A percentile compares a stretch with the other conserved stretches of the same genome.
phyloP scores from a whole-genome alignment of 2,329 filamentous ascomycete genomes.

The Colletotrichum camelliae region DNA sequence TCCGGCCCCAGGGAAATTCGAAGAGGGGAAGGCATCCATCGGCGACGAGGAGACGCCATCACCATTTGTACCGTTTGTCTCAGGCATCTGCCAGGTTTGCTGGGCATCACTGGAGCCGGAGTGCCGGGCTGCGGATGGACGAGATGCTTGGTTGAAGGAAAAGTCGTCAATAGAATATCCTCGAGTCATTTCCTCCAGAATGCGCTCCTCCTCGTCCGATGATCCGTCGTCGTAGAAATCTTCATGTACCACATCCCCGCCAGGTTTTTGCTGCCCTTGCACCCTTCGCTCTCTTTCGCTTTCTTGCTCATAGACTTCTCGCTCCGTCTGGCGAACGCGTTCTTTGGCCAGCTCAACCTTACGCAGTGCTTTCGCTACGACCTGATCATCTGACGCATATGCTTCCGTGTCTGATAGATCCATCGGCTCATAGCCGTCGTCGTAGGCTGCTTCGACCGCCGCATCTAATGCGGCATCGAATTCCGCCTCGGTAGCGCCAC shows the following conservation, averaged over 20 bases:
- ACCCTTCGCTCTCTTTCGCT: not conserved
- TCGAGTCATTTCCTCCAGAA: constrained; percentile 86
- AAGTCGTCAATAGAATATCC: constrained; percentile 86
- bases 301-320: constrained; percentile 63
- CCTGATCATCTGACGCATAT: constrained; percentile 15
- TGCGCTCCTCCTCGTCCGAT: constrained; percentile 75
- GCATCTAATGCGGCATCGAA: constrained; percentile 95
- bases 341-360: constrained; percentile 80
- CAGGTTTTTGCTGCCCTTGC: constrained; percentile 35
- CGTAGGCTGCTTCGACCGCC: constrained; percentile 94
- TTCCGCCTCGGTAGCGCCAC: constrained; percentile 81
- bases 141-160: not conserved
- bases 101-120: constrained; percentile 85
- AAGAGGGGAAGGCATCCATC: constrained; percentile 21
- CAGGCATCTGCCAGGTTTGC: constrained; percentile 80
- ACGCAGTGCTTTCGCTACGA: constrained; percentile 61
- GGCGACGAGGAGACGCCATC: not conserved
- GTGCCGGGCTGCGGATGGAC: constrained; percentile 67
- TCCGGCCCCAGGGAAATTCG: constrained; percentile 26
- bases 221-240: constrained; percentile 70
- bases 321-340: constrained; percentile 74
- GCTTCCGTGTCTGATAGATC: constrained; percentile 40
- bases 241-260: constrained; percentile 48
- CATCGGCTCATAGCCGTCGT: constrained; percentile 84
- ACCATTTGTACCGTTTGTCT: constrained; percentile 22